Base-by-base conservation (phyloP, 805 yeast genomes). In the Teunomyces atbi region DNA sequence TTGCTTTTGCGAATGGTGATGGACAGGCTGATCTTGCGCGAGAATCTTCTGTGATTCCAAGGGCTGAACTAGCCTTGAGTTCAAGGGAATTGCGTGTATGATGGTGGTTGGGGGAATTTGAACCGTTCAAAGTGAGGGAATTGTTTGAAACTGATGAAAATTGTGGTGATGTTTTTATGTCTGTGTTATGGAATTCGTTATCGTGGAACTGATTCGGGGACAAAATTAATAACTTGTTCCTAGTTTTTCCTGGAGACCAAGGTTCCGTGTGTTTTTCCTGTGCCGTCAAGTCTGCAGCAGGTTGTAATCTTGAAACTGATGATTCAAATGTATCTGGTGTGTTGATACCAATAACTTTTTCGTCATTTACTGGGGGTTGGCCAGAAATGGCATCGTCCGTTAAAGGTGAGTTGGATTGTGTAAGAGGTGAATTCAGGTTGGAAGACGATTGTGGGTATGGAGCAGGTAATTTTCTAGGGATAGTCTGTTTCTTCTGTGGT, bases 1-100 rank as follows among this genome's bases (percentile, higher is more conserved):
- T 72, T 5, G 62, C 71, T 50, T 58, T 66, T 1, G 76, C 77
- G 58, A 68, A 58, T 5, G 77, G 77, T 23, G 74, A 68, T 6
- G 71, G 57, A 20, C 67, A 61, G 10, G 56, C 58, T 1, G 70
- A 59, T 39, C 73, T 57, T 5, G 56, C 50, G 28, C 55, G 50
- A 19, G 48, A 45, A 4, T 45, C 52, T 5, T 64, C 71, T 4
- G 57, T 57, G 10, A 46, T 45, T 8, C 51, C 46, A 11, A 47
- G 16, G 16, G 48, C 30, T 6, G 50, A 29, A 29, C 35, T 45
- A 21, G 49, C 21, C 21, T 28, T 37, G 18, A 37, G 15, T 13
- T 44, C 50, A 5, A 23, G 8, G 6, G 46, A 37, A 20, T 18
- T 23, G 12, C 37, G 11, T 12, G 29, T 5, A 8, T 12, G 38